A percentile compares a stretch with the other conserved stretches of the same genome.
phyloP scores from a whole-genome alignment of 2,329 filamentous ascomycete species.

The Neonectria hederae region DNA sequence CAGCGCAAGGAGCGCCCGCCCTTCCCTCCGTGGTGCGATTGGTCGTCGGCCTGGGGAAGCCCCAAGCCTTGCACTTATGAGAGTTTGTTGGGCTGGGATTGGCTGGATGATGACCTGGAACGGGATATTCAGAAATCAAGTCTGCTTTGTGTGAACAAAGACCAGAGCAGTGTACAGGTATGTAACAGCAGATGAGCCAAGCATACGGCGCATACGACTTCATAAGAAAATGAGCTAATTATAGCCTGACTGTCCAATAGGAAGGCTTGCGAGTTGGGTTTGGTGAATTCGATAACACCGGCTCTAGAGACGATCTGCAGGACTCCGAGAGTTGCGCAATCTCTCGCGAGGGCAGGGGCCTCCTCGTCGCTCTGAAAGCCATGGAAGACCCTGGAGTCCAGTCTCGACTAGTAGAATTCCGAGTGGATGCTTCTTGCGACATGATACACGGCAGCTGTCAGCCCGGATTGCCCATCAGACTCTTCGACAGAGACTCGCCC shows the following conservation, averaged over 20 bases:
- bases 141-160: background rate
- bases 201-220: no score
- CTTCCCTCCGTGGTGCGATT: constrained; percentile 7
- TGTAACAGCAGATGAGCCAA: background rate
- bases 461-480: constrained; percentile 1
- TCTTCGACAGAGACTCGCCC: background rate
- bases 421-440: constrained; percentile 13
- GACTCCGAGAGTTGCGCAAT: background rate
- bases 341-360: background rate
- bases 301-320: background rate
- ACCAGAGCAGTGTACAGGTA: background rate
- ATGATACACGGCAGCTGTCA: background rate
- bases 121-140: background rate
- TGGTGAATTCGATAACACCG: background rate
- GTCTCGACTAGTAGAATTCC: constrained; percentile 8
- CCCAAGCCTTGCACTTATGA: background rate
- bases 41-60: background rate
- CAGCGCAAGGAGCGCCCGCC: background rate
- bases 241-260: background rate
- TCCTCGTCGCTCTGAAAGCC: background rate
- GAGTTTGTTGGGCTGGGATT: background rate
- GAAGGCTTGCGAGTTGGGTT: background rate
- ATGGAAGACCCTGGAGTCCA: background rate
- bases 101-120: constrained; percentile 7
- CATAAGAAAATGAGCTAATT: background rate